Percentiles rank a stretch among this genome's conserved stretches.
These are phyloP conservation scores for Trametes sp. DNA, from an alignment of 1,284 basidiomycete genomes.

Conservation along the genomic window DNA sequence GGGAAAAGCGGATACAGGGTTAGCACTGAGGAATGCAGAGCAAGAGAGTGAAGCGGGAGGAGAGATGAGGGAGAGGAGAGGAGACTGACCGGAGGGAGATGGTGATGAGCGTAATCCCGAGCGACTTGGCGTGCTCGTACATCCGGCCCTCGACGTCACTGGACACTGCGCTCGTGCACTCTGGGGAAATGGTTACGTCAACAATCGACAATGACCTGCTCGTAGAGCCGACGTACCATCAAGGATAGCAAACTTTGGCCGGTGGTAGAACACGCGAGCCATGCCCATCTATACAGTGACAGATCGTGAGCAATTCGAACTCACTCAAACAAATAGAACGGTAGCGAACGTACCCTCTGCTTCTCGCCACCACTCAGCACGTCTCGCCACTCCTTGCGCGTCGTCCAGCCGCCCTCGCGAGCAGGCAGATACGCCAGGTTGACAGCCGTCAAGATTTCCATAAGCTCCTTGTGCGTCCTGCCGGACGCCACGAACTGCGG, in stretches of 20 bases:
- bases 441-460: conserved; percentile 79
- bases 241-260: conserved; percentile 78
- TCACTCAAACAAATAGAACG: no score
- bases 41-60: no score
- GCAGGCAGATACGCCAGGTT: conserved; percentile 88
- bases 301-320: no score
- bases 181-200: conserved; percentile 51
- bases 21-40: not conserved
- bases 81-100: conserved; percentile 78
- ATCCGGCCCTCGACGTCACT: conserved; percentile 96
- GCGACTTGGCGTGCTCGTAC: conserved; percentile 94
- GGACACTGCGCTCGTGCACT: conserved; percentile 96
- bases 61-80: not conserved
- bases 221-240: no score
- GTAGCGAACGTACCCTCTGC: conserved; percentile 68
- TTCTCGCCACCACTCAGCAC: conserved; percentile 96
- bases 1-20: not conserved
- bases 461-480: conserved; percentile 73
- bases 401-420: conserved; percentile 90
- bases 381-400: conserved; percentile 96
- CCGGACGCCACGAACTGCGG: conserved; percentile 74
- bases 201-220: no score
- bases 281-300: conserved; percentile 76
- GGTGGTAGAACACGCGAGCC: conserved; percentile 87
- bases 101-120: conserved; percentile 93